Base-by-base conservation (phyloP, 352 stramenopile genomes). In the Globisporangium ultimum region DNA sequence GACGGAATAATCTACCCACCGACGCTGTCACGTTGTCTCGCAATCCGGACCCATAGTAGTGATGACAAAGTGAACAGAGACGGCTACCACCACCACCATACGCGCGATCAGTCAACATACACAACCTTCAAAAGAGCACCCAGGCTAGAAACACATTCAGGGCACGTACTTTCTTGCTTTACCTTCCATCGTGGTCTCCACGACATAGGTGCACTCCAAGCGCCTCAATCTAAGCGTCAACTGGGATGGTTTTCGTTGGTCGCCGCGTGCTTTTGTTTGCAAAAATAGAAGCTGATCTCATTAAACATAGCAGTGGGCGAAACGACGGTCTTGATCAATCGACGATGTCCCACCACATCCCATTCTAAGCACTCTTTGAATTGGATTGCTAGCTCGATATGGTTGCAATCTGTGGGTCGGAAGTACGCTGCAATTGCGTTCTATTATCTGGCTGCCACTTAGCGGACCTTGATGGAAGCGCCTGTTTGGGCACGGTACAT, bases 11-110 rank as follows among this genome's bases (percentile, higher is more conserved):
- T 36, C 1, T 4, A 68, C 70, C 13, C 47, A 87, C 77, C 49
- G 61, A 71, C 3, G 72, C 67, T n/a, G 72, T 58, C 11, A 87
- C 70, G 53, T 84, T 78, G 48, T 81, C 74, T 38, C 70, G 70
- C 11, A 84, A 60, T 3, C 74, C 77, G 2, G 77, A 83, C 12
- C 64, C 56, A 51, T 80, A 87, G 32, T 58, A 58, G 36, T 83
- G 74, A 28, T 74, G 72, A 48, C 77, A 87, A 15, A 87, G 53
- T 17, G 74, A 65, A 53, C 77, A 87, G 18, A 67, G 62, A 3
- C 74, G 71, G 17, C 73, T 80, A 28, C 38, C 24, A 32, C 24
- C 24, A 32, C 24, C 24, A 32, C 36, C 38, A 43, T 8, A 43
- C 3, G 14, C 38, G 10, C 10, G 3, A 8, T 17, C 38, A 43